These are phyloP conservation scores for Leersia perrieri DNA, from an alignment of 176 grass and related monocot genomes.

Conservation along the genomic window DNA sequence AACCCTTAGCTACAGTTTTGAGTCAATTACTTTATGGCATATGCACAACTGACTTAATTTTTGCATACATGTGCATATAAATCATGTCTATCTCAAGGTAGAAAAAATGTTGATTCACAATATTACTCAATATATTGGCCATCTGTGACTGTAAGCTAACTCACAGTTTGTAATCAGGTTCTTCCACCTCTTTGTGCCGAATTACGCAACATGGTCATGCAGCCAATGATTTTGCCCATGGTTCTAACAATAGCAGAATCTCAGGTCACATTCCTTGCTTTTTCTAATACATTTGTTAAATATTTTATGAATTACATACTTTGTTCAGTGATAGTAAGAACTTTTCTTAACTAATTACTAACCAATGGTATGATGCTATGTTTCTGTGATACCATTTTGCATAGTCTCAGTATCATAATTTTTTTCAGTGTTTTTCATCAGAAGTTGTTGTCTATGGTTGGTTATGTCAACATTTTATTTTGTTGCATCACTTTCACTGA, in stretches of 20 bases:
- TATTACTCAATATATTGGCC: conserved; percentile 15
- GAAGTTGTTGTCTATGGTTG: conserved; percentile 9
- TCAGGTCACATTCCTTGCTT: conserved; percentile 51
- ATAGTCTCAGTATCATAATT: neutral
- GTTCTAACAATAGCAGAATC: conserved; percentile 95
- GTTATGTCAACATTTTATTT: neutral
- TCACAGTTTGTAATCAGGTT: conserved; percentile 62
- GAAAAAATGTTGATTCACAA: neutral
- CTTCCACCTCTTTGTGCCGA: conserved; percentile 98
- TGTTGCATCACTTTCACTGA: neutral
- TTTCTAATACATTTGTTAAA: neutral
- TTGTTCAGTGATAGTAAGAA: conserved; percentile 3
- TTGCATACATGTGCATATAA: neutral
- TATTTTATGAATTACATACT: conserved; percentile 1
- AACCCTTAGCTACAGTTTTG: neutral
- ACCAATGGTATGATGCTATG: neutral
- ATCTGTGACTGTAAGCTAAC: conserved; percentile 25
- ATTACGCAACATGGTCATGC: conserved; percentile 91
- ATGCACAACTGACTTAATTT: neutral
- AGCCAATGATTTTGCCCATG: conserved; percentile 99
- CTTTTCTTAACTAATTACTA: neutral
- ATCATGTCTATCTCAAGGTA: neutral
- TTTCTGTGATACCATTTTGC: conserved; percentile 3
- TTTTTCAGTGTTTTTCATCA: conserved; percentile 3
- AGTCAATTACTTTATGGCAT: neutral